Base-by-base conservation (phyloP, 176 grass and related monocot genomes). In the Ensete glaucum region DNA sequence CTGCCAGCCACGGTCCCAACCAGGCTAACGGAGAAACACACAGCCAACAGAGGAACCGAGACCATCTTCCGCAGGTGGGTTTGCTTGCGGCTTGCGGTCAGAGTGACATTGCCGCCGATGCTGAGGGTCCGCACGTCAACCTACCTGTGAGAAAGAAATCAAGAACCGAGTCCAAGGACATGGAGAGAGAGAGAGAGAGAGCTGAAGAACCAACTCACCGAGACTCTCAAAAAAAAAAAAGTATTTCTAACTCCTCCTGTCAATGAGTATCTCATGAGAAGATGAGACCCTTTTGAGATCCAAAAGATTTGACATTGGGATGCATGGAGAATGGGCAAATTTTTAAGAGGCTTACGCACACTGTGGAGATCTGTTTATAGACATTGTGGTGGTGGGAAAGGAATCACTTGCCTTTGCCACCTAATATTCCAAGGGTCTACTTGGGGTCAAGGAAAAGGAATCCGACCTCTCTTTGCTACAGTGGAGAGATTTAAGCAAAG, bases 11-110 rank as follows among this genome's bases (percentile, higher is more conserved):
- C 62, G 69, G 67, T 24, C 49, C 21, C 66, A 22, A 86, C 19
- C 64, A 91, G 27, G 77, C 49, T 71, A 43, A 74, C 48, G 65
- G 56, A 87, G 64, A 8, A 83, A 26, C 73, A 22, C 26, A 51
- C 75, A 70, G 73, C 68, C 1, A 78, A 25, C 19, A 57, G 27
- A 9, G 19, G 77, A 85, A 51, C 50, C 69, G 51, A 78, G 48
- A 43, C 77, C 89, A 85, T 91, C 69, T 52, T 71, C 56, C 24
- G 49, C 34, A 69, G 58, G 55, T 43, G 19, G 67, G 16, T 50
- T 69, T 1, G 21, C 9, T 67, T 67, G 29, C 67, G 8, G 27
- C 16, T 69, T 43, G 3, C 0, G 34, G 34, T 43, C 34, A 43
- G 34, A 43, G 5, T 6, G 34, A 43, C 34, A 43, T 43, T 43